Percentiles rank a stretch among this genome's conserved stretches.
phyloP scores from a whole-genome alignment of 257 asterid genomes.

The Nicotiana undulata region DNA sequence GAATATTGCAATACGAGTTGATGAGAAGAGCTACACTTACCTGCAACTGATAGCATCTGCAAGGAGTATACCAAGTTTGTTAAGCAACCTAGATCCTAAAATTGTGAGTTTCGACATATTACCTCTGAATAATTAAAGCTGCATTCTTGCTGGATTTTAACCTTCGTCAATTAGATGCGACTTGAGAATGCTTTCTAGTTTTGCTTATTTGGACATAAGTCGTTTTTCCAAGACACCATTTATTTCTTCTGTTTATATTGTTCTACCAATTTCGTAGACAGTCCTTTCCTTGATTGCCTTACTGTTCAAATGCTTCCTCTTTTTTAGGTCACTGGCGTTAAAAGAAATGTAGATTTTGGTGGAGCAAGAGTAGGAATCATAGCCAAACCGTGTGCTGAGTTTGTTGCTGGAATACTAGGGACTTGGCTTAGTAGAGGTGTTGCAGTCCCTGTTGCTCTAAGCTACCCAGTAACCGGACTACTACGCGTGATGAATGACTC shows the following conservation, averaged over 20 bases:
- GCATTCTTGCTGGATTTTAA: neutral
- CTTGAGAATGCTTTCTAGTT: neutral
- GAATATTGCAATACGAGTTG: constrained; percentile 56
- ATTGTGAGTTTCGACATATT: constrained; percentile 33
- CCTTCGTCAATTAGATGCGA: neutral
- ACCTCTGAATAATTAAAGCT: neutral
- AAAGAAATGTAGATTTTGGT: constrained; percentile 30
- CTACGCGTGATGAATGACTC: constrained; percentile 84
- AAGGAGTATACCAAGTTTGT: constrained; percentile 41
- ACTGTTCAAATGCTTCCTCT: neutral
- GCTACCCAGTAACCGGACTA: constrained; percentile 89
- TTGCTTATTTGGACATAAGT: neutral
- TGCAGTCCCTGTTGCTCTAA: constrained; percentile 89
- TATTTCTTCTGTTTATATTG: neutral
- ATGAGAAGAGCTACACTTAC: constrained; percentile 56
- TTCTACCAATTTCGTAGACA: neutral
- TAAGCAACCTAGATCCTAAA: constrained; percentile 29
- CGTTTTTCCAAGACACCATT: neutral
- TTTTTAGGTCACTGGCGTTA: constrained; percentile 37
- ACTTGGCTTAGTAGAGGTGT: constrained; percentile 90
- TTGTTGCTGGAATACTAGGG: constrained; percentile 81
- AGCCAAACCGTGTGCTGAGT: constrained; percentile 85
- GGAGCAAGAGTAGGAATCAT: constrained; percentile 76
- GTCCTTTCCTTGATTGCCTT: neutral
- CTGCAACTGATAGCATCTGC: constrained; percentile 58